phyloP scores from a whole-genome alignment of 176 grass and related monocot species.

The Cenchrus purpureus region DNA sequence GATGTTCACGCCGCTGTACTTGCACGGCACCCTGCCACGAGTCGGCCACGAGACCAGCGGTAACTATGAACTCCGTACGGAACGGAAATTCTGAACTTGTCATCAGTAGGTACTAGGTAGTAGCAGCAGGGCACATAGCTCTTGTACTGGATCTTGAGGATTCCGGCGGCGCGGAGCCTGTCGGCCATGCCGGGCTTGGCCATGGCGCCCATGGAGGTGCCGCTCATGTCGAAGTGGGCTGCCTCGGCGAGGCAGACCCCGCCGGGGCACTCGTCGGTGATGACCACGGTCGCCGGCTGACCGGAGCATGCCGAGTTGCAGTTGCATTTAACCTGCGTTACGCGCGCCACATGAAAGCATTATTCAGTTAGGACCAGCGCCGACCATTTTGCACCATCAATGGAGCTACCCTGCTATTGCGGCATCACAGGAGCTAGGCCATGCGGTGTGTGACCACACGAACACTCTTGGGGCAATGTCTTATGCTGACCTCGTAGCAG shows the following conservation, averaged over 20 bases:
- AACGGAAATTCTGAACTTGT: no score
- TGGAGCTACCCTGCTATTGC: no score
- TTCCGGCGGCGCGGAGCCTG: slow-evolving; percentile 62
- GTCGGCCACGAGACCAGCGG: no score
- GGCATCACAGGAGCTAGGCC: background rate
- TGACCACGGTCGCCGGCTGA: slow-evolving; percentile 70
- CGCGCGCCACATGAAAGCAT: slow-evolving; percentile 29
- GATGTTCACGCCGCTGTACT: slow-evolving; percentile 60
- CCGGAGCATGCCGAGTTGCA: slow-evolving; percentile 55
- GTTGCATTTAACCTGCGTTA: slow-evolving; percentile 75
- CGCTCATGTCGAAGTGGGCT: slow-evolving; percentile 86
- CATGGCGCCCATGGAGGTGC: slow-evolving; percentile 83
- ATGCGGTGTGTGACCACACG: background rate
- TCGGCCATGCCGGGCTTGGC: slow-evolving; percentile 61
- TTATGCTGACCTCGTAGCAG: slow-evolving; percentile 70
- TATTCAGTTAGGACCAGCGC: slow-evolving; percentile 45
- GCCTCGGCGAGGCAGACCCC: slow-evolving; percentile 44
- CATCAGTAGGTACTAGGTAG: slow-evolving; percentile 32
- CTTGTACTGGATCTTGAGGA: slow-evolving; percentile 63
- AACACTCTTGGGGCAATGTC: no score
- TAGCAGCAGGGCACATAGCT: slow-evolving; percentile 22
- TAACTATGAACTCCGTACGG: no score
- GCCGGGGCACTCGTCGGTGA: slow-evolving; percentile 72
- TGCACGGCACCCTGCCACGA: slow-evolving; percentile 44
- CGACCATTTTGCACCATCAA: background rate